A percentile compares a stretch with the other conserved stretches of the same genome.
Conservation (phyloP, 805 yeast species). For the Ogataea dorogensis region DNA sequence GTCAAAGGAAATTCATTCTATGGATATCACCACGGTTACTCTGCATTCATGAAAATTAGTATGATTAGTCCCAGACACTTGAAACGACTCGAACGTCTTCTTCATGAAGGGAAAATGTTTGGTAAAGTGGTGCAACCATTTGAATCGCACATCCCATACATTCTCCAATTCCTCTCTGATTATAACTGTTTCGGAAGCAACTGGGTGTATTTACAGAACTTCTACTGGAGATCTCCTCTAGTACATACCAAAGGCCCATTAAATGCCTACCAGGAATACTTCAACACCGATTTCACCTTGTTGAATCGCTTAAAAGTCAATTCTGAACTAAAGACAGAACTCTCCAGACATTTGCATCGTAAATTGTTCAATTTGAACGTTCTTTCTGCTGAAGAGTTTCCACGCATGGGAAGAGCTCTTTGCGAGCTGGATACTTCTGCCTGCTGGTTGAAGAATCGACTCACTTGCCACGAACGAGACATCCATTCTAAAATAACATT, state of each 20-base stretch:
- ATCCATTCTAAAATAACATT: slow-evolving; percentile 44
- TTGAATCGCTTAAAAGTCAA: slow-evolving; percentile 30
- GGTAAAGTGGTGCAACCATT: slow-evolving; percentile 47
- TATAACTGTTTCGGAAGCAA: slow-evolving; percentile 83
- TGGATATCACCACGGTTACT: slow-evolving; percentile 71
- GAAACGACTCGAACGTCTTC: slow-evolving; percentile 50
- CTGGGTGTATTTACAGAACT: slow-evolving; percentile 54
- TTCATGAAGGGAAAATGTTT: slow-evolving; percentile 42
- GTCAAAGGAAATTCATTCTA: slow-evolving; percentile 81
- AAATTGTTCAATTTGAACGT: slow-evolving; percentile 25
- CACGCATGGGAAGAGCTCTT: slow-evolving; percentile 59
- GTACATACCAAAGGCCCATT: slow-evolving; percentile 16
- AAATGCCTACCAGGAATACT: slow-evolving; percentile 21
- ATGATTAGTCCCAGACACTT: slow-evolving; percentile 61
- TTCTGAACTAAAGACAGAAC: slow-evolving; percentile 33
- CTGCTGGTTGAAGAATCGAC: slow-evolving; percentile 57
- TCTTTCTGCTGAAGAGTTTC: slow-evolving; percentile 32
- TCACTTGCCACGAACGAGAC: slow-evolving; percentile 40
- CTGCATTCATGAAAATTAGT: slow-evolving; percentile 65
- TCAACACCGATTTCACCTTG: slow-evolving; percentile 24
- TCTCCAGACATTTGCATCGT: slow-evolving; percentile 24
- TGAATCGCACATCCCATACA: slow-evolving; percentile 80
- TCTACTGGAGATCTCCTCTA: slow-evolving; percentile 59
- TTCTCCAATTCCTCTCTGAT: slow-evolving; percentile 77
- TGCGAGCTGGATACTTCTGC: slow-evolving; percentile 73